These are phyloP conservation scores for Kluyveromyces nonfermentans DNA, from an alignment of 805 yeast species.

Conservation along the genomic window DNA sequence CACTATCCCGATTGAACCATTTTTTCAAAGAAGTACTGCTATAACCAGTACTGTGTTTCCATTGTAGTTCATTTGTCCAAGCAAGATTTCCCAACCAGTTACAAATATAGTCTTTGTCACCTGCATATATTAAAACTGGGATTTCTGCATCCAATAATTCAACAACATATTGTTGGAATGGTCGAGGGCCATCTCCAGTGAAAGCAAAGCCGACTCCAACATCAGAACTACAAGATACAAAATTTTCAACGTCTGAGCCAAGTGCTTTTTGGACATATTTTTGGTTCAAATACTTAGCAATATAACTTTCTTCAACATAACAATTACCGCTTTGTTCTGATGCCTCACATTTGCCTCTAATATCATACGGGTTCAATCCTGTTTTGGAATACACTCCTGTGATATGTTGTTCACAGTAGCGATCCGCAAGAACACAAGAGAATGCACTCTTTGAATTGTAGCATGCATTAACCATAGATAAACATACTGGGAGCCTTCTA, in stretches of 20 bases:
- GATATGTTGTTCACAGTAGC: constrained; percentile 67
- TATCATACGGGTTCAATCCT: constrained; percentile 82
- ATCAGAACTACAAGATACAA: constrained; percentile 56
- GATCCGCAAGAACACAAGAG: constrained; percentile 74
- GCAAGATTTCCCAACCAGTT: constrained; percentile 89
- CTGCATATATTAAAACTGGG: constrained; percentile 87
- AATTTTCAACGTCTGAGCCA: constrained; percentile 76
- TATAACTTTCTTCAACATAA: constrained; percentile 60
- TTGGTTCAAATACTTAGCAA: constrained; percentile 65
- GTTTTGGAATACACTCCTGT: constrained; percentile 64
- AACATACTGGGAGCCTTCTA: constrained; percentile 54
- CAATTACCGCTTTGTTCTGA: constrained; percentile 52
- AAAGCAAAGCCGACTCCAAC: constrained; percentile 60
- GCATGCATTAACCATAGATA: constrained; percentile 52
- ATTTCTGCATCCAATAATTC: constrained; percentile 58
- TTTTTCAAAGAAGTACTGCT: constrained; percentile 32
- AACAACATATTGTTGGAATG: constrained; percentile 66
- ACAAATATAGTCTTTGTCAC: constrained; percentile 87
- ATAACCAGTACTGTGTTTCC: constrained; percentile 50
- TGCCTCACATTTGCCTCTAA: constrained; percentile 69
- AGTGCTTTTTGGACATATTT: constrained; percentile 63
- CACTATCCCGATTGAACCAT: constrained; percentile 33
- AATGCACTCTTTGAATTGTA: constrained; percentile 53
- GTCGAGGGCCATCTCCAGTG: constrained; percentile 79
- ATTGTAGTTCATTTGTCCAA: constrained; percentile 62